A percentile compares a stretch with the other conserved stretches of the same genome.
Evolutionary conservation across 257 asterid genomes (phyloP).

Genomic region (Buddleja alternifolia): DNA sequence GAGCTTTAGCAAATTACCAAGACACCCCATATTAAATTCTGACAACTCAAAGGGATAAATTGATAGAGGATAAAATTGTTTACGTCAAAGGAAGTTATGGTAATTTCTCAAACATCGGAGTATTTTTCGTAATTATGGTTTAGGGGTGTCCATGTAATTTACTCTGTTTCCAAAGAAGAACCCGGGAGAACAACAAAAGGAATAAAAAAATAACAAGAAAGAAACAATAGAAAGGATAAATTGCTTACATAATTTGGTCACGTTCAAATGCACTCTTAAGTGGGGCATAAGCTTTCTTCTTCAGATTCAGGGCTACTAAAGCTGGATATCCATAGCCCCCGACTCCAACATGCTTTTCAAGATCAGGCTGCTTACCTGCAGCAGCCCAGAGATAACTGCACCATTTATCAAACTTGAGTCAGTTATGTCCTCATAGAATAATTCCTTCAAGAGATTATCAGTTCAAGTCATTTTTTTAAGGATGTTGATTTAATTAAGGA

Average conservation of each 20-base stretch:
- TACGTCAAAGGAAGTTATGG: too few species aligned
- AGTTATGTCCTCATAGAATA: not conserved
- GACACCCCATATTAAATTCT: too few species aligned
- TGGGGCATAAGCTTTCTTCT: slow-evolving; percentile 85
- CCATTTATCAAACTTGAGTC: slow-evolving; percentile 15
- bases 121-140: too few species aligned
- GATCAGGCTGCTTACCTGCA: slow-evolving; percentile 88
- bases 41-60: too few species aligned
- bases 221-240: not conserved
- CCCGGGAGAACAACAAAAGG: not conserved
- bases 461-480: not conserved
- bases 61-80: too few species aligned
- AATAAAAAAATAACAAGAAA: not conserved
- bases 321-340: slow-evolving; percentile 99
- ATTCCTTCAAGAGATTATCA: not conserved
- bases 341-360: slow-evolving; percentile 83
- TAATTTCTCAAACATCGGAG: too few species aligned
- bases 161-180: too few species aligned
- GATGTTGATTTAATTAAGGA: slow-evolving; percentile 20
- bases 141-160: too few species aligned
- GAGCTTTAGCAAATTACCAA: too few species aligned
- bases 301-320: slow-evolving; percentile 77
- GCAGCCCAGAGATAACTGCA: slow-evolving; percentile 93
- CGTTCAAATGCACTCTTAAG: slow-evolving; percentile 81
- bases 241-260: slow-evolving; percentile 68